Conservation (phyloP, 345 rosid genomes). For the Bruguiera parviflora region DNA sequence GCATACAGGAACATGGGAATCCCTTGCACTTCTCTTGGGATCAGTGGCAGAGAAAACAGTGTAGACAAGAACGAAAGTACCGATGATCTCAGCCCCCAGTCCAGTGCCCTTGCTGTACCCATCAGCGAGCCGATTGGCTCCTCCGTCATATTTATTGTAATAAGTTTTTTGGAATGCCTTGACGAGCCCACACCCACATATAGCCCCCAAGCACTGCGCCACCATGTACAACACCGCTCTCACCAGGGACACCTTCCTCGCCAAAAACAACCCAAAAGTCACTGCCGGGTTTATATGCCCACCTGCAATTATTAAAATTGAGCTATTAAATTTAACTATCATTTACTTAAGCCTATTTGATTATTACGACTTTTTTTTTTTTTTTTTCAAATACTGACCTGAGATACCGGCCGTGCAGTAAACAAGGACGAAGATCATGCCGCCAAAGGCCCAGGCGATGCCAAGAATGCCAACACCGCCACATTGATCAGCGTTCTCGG, state of each 20-base stretch:
- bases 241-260: conserved; percentile 44
- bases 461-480: conserved; percentile 43
- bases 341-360: background rate
- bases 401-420: conserved; percentile 52
- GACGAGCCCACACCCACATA: conserved; percentile 45
- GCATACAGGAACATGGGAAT: conserved; percentile 46
- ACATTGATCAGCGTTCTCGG: conserved; percentile 21
- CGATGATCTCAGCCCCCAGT: conserved; percentile 44
- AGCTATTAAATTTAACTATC: too few species aligned
- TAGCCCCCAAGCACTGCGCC: conserved; percentile 50
- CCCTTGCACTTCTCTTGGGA: conserved; percentile 46
- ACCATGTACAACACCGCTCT: conserved; percentile 40
- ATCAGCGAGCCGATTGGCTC: conserved; percentile 28
- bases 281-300: conserved; percentile 49
- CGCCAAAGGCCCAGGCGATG: conserved; percentile 48
- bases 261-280: conserved; percentile 42
- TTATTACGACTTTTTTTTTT: too few species aligned
- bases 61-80: conserved; percentile 50
- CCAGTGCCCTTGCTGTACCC: conserved; percentile 47
- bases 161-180: conserved; percentile 41
- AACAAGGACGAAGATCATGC: conserved; percentile 47
- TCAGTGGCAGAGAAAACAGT: conserved; percentile 48
- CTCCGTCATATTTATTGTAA: conserved; percentile 36
- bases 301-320: conserved; percentile 16
- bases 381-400: conserved; percentile 4